These are phyloP conservation scores for Pulveroboletus sp. DNA, from an alignment of 768 basidiomycete species.

Conservation along the genomic window DNA sequence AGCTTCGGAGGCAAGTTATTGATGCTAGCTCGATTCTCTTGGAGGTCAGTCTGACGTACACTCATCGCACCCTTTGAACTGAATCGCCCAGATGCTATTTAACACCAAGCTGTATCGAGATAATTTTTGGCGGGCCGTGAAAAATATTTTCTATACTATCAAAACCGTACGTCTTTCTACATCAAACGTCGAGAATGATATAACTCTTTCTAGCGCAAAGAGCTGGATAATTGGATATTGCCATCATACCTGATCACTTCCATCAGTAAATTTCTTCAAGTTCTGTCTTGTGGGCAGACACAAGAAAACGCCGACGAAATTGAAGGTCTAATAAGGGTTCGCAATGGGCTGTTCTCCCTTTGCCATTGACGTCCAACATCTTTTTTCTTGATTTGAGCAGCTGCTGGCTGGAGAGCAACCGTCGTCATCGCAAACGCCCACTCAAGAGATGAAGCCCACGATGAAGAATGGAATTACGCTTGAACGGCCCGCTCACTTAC, in stretches of 20 bases:
- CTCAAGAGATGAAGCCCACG: conserved; percentile 7
- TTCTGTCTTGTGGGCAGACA: conserved; percentile 20
- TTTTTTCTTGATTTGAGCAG: conserved; percentile 45
- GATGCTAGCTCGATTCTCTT: conserved; percentile 51
- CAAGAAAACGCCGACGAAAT: conserved; percentile 30
- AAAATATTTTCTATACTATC: conserved; percentile 19
- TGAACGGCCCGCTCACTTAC: conserved; percentile 28
- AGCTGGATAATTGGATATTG: conserved; percentile 39
- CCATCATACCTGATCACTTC: conserved; percentile 39
- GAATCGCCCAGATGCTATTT: conserved; percentile 14
- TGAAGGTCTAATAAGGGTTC: conserved; percentile 53
- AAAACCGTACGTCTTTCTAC: conserved; percentile 23
- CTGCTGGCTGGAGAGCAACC: conserved; percentile 29
- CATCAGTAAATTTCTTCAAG: conserved; percentile 31
- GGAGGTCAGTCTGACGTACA: conserved; percentile 32
- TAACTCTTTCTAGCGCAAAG: conserved; percentile 42
- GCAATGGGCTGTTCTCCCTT: conserved; percentile 43
- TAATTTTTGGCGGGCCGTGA: conserved; percentile 25
- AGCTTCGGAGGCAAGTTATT: conserved; percentile 44
- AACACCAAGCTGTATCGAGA: conserved; percentile 24
- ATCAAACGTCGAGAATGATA: conserved; percentile 11
- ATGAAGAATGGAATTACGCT: conserved; percentile 13
- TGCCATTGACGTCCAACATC: conserved; percentile 37
- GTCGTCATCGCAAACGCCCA: conserved; percentile 14
- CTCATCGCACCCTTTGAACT: conserved; percentile 2